Conservation (phyloP, 176 grass and related monocot species). For the Musa itinerans region DNA sequence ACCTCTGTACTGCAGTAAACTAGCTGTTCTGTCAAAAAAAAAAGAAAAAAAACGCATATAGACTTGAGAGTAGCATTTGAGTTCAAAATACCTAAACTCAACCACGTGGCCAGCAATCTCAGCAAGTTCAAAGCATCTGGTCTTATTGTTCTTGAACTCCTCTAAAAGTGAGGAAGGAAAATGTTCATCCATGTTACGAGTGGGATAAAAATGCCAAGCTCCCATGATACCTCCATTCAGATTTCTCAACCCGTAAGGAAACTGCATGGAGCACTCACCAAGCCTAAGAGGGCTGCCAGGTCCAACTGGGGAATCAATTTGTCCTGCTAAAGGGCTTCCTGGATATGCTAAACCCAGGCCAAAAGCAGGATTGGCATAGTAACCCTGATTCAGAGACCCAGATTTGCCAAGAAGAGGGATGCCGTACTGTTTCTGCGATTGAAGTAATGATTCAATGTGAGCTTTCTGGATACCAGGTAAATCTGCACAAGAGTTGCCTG, state of each 20-base stretch:
- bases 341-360: conserved; percentile 57
- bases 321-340: conserved; percentile 71
- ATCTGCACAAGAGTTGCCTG: conserved; percentile 41
- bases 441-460: conserved; percentile 70
- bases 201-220: conserved; percentile 49
- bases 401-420: conserved; percentile 59
- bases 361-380: conserved; percentile 48
- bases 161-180: conserved; percentile 82
- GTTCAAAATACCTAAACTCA: conserved; percentile 64
- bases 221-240: conserved; percentile 22
- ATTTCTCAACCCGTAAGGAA: conserved; percentile 54
- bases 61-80: background rate
- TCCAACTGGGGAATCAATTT: conserved; percentile 43
- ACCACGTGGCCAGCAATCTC: conserved; percentile 88
- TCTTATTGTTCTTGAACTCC: conserved; percentile 89
- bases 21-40: background rate
- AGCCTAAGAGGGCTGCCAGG: conserved; percentile 64
- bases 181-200: conserved; percentile 46
- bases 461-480: conserved; percentile 62
- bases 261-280: conserved; percentile 52
- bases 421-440: conserved; percentile 79
- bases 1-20: background rate
- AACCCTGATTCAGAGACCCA: conserved; percentile 44
- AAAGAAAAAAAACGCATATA: background rate
- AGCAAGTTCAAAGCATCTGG: conserved; percentile 91